A percentile compares a stretch with the other conserved stretches of the same genome.
Conservation (phyloP, 805 yeast species). For the Schizosaccharomyces lindneri region DNA sequence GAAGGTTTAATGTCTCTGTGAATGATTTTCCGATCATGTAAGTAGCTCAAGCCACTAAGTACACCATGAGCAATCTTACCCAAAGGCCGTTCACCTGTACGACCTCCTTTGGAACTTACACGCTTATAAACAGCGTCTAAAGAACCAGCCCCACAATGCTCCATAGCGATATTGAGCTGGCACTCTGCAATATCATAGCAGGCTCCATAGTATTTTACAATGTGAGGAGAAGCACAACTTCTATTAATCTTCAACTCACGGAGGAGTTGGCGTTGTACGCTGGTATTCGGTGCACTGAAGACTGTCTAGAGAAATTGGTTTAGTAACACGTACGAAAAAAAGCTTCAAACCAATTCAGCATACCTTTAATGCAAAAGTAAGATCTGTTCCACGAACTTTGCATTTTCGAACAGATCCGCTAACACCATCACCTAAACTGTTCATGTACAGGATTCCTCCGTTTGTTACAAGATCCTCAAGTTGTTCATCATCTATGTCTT, state of each 20-base stretch:
- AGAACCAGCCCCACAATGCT: slow-evolving; percentile 83
- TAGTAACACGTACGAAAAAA: neutral
- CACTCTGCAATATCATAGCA: slow-evolving; percentile 53
- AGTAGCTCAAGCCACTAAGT: slow-evolving; percentile 57
- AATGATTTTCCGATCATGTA: slow-evolving; percentile 67
- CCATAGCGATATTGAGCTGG: slow-evolving; percentile 86
- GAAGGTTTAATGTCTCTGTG: slow-evolving; percentile 95
- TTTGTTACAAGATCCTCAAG: neutral
- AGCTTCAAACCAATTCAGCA: neutral
- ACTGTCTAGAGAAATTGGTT: slow-evolving; percentile 29
- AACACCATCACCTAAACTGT: slow-evolving; percentile 1
- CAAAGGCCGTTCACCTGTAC: slow-evolving; percentile 77
- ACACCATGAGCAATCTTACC: slow-evolving; percentile 81
- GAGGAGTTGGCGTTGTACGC: slow-evolving; percentile 66
- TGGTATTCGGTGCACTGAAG: slow-evolving; percentile 57
- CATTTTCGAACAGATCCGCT: slow-evolving; percentile 1
- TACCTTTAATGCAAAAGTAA: neutral
- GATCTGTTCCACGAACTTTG: neutral
- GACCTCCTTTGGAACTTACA: slow-evolving; percentile 46
- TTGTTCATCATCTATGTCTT: neutral
- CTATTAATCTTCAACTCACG: slow-evolving; percentile 77
- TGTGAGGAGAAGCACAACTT: slow-evolving; percentile 56
- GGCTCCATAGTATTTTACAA: slow-evolving; percentile 83
- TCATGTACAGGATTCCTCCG: neutral
- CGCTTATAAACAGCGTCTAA: slow-evolving; percentile 73